phyloP scores from a whole-genome alignment of 1,284 basidiomycete genomes.

The Golubevia pallescens region DNA sequence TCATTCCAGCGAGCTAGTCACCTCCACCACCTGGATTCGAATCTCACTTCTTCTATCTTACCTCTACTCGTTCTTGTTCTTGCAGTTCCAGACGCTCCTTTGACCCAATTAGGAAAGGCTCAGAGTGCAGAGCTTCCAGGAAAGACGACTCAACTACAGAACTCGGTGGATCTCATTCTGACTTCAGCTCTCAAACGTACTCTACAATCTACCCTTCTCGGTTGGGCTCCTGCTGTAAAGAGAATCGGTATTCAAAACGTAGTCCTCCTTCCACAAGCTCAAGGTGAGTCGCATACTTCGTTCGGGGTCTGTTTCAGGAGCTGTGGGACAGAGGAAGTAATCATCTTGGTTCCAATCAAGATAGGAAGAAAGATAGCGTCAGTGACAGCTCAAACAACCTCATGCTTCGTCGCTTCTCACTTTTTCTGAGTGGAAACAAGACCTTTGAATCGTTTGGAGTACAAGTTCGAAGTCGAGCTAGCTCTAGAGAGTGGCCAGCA shows the following conservation, averaged over 20 bases:
- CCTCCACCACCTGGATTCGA: background rate
- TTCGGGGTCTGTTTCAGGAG: too few relatives aligned
- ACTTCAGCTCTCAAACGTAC: conserved; percentile 52
- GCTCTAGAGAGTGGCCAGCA: too few relatives aligned
- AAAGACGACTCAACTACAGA: conserved; percentile 35
- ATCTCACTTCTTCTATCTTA: background rate
- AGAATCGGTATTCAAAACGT: conserved; percentile 42
- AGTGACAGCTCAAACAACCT: too few relatives aligned
- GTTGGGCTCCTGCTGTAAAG: conserved; percentile 43
- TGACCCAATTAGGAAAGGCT: conserved; percentile 55
- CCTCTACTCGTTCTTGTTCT: background rate
- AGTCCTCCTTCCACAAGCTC: conserved; percentile 51
- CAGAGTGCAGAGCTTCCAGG: conserved; percentile 43
- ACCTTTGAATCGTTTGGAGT: too few relatives aligned
- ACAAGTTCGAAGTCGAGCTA: too few relatives aligned
- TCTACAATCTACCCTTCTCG: conserved; percentile 54
- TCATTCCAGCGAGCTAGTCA: too few relatives aligned
- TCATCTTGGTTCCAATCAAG: too few relatives aligned
- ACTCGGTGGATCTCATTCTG: conserved; percentile 40
- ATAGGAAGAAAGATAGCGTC: too few relatives aligned
- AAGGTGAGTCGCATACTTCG: too few relatives aligned
- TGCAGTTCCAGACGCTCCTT: conserved; percentile 52
- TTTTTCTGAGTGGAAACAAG: background rate
- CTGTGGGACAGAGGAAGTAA: too few relatives aligned
- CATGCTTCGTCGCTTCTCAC: background rate